Conservation (phyloP, 108 stramenopile genomes). For the Cyclotella baltica region DNA sequence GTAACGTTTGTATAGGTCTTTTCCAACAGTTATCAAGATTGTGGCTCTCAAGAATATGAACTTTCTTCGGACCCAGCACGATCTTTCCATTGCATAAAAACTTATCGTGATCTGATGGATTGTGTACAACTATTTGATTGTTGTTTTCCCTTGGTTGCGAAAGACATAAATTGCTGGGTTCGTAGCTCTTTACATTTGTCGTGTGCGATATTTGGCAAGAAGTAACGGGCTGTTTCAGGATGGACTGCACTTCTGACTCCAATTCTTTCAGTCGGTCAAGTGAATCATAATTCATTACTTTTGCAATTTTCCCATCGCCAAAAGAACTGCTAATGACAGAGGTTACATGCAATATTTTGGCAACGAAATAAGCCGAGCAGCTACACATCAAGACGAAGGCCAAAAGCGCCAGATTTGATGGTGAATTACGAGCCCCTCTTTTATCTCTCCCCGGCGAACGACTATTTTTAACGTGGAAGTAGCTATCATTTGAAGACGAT, state of each 20-base stretch:
- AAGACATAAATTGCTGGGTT: not conserved
- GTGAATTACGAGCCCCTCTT: too few relatives aligned
- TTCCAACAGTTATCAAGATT: constrained; percentile 4
- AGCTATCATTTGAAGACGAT: too few relatives aligned
- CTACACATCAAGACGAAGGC: too few relatives aligned
- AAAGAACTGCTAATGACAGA: too few relatives aligned
- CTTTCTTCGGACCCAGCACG: constrained; percentile 6
- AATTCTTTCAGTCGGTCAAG: not conserved
- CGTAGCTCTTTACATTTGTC: not conserved
- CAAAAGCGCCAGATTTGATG: too few relatives aligned
- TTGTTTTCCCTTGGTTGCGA: not conserved
- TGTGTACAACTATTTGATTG: not conserved
- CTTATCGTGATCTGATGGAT: not conserved
- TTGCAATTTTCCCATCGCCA: too few relatives aligned
- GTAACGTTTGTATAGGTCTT: not conserved
- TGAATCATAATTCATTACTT: too few relatives aligned
- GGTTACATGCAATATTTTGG: too few relatives aligned
- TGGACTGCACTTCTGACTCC: constrained; percentile 8
- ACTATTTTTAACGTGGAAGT: too few relatives aligned
- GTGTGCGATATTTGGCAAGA: not conserved
- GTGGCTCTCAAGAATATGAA: not conserved
- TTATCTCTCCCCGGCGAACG: too few relatives aligned
- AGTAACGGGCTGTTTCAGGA: constrained; percentile 10
- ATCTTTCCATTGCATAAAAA: constrained; percentile 11
- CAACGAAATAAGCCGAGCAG: too few relatives aligned